Conservation (phyloP, 176 grass and related monocot species). For the Aegilops umbellulata region DNA sequence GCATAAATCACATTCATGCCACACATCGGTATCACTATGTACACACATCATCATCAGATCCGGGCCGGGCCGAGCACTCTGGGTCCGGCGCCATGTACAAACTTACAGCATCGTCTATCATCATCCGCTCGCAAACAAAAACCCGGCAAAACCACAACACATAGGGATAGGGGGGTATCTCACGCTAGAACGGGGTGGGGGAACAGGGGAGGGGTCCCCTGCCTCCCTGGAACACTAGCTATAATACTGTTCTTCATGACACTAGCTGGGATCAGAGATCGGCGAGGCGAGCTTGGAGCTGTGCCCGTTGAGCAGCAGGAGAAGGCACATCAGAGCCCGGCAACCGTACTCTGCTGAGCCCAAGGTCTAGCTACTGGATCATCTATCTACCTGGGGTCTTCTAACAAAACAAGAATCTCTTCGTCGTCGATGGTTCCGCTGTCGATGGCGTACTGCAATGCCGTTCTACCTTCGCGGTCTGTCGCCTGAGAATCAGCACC, state of each 20-base stretch:
- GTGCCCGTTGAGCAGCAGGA: constrained; percentile 17
- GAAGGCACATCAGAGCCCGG: background rate
- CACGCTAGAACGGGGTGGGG: constrained; percentile 9
- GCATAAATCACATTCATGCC: constrained; percentile 28
- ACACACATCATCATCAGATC: constrained; percentile 35
- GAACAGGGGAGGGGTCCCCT: background rate
- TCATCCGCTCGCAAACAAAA: constrained; percentile 41
- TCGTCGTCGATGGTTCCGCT: constrained; percentile 72
- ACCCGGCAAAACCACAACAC: constrained; percentile 25
- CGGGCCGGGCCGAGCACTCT: constrained; percentile 15
- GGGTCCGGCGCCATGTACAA: constrained; percentile 59
- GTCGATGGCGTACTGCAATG: constrained; percentile 81
- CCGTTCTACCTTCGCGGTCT: constrained; percentile 68
- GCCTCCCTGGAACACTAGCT: constrained; percentile 20
- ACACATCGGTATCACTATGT: constrained; percentile 32
- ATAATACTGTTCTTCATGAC: constrained; percentile 24
- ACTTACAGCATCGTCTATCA: constrained; percentile 43
- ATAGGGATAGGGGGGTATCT: constrained; percentile 23
- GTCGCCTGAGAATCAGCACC: constrained; percentile 64
- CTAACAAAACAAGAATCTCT: constrained; percentile 86
- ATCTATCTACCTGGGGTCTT: constrained; percentile 66
- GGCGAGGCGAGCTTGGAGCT: background rate
- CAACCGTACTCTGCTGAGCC: background rate
- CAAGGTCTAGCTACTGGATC: constrained; percentile 29
- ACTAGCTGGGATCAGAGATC: background rate